Percentiles rank a stretch among this genome's conserved stretches.
Conservation (phyloP, 768 basidiomycete species). For the Mycena albidolilacea region DNA sequence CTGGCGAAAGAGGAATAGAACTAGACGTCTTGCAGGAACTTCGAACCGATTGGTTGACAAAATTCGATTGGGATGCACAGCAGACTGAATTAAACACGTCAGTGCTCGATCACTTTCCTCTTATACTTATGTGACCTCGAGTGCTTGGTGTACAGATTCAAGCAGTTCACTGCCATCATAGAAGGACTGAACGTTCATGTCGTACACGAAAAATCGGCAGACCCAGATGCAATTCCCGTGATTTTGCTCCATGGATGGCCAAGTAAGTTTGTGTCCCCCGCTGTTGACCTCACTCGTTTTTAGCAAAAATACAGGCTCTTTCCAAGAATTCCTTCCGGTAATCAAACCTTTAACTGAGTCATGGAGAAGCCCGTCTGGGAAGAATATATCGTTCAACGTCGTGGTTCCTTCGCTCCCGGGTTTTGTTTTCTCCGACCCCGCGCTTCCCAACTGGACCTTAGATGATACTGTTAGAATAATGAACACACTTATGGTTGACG, state of each 20-base stretch:
- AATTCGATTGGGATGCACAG: not conserved
- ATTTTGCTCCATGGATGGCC: slow-evolving; percentile 29
- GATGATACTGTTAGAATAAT: slow-evolving; percentile 44
- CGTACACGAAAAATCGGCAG: slow-evolving; percentile 10
- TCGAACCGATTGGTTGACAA: slow-evolving; percentile 4
- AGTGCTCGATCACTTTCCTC: not conserved
- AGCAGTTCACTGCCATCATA: slow-evolving; percentile 34
- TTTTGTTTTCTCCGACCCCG: slow-evolving; percentile 37
- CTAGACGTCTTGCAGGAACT: slow-evolving; percentile 2
- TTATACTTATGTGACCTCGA: not conserved
- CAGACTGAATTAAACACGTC: slow-evolving; percentile 5
- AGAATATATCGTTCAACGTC: slow-evolving; percentile 20
- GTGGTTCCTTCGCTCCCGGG: slow-evolving; percentile 37
- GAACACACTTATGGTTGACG: slow-evolving; percentile 45
- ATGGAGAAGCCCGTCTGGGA: not conserved
- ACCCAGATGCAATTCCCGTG: not conserved
- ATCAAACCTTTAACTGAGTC: not conserved
- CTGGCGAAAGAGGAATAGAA: slow-evolving; percentile 9
- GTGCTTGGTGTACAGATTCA: slow-evolving; percentile 1
- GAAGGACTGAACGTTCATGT: slow-evolving; percentile 27
- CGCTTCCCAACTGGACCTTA: slow-evolving; percentile 38
- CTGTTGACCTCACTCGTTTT: not conserved
- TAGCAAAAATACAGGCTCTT: slow-evolving; percentile 5
- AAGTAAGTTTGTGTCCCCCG: slow-evolving; percentile 5
- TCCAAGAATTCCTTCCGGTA: slow-evolving; percentile 21